A percentile compares a stretch with the other conserved stretches of the same genome.
Conservation (phyloP, 257 asterid species). For the Buddleja alternifolia region DNA sequence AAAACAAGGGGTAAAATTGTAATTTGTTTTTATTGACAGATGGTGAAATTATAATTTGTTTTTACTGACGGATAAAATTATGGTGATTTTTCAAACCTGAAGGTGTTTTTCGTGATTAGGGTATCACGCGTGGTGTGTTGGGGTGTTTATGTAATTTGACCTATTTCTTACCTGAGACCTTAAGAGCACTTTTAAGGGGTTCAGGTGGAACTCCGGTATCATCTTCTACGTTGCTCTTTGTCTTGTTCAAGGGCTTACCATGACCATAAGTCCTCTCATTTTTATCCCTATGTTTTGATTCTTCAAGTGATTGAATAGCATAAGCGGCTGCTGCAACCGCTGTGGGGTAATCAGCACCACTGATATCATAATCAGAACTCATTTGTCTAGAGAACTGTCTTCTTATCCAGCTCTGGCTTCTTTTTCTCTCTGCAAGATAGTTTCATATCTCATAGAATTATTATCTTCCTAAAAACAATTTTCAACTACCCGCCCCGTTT, state of each 20-base stretch:
- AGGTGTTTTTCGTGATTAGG: too few species aligned
- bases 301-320: constrained; percentile 74
- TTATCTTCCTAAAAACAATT: too few species aligned
- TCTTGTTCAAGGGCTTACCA: constrained; percentile 40
- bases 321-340: constrained; percentile 93
- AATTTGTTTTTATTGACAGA: too few species aligned
- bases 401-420: constrained; percentile 61
- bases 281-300: constrained; percentile 35
- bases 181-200: constrained; percentile 47
- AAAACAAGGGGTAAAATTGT: too few species aligned
- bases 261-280: constrained; percentile 30
- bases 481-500: too few species aligned
- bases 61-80: too few species aligned
- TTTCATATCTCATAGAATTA: too few species aligned
- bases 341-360: constrained; percentile 53
- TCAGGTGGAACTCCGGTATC: constrained; percentile 33
- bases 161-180: constrained; percentile 51
- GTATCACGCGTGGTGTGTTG: too few species aligned
- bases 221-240: constrained; percentile 45
- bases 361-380: constrained; percentile 54
- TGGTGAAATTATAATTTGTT: too few species aligned
- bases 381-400: constrained; percentile 66
- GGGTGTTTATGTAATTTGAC: too few species aligned
- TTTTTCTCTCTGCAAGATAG: constrained; percentile 55
- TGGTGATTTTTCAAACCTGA: too few species aligned